A percentile compares a stretch with the other conserved stretches of the same genome.
Conservation (phyloP, 2,329 filamentous ascomycete species). For the Calycina marina region DNA sequence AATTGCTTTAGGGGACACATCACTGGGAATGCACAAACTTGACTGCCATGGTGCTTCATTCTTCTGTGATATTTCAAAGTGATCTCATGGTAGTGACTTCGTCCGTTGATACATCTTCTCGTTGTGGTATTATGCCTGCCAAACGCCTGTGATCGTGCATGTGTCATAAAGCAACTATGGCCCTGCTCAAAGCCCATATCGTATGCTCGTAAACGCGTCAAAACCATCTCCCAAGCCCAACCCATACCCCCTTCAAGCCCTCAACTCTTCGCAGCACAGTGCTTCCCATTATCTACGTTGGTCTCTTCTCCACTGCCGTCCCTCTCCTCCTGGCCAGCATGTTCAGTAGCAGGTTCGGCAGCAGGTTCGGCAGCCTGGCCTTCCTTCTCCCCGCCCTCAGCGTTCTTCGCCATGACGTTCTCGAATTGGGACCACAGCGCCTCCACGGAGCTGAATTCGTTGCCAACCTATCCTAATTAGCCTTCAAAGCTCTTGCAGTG, state of each 20-base stretch:
- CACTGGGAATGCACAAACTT: no score
- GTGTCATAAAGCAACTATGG: no score
- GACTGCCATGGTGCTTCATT: no score
- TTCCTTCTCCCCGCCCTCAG: slow-evolving; percentile 26
- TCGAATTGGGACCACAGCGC: slow-evolving; percentile 96
- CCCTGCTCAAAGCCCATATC: background rate
- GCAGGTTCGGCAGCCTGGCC: slow-evolving; percentile 18
- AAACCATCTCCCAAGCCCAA: background rate
- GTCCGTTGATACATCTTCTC: no score
- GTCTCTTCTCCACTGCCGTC: slow-evolving; percentile 2
- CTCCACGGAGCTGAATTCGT: slow-evolving; percentile 95
- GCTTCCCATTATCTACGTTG: slow-evolving; percentile 1
- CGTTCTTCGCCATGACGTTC: slow-evolving; percentile 74
- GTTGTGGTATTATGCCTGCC: no score
- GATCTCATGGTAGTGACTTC: no score
- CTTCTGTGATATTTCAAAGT: no score
- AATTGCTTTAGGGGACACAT: no score
- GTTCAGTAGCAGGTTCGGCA: no score
- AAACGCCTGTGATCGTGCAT: no score
- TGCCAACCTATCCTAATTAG: slow-evolving; percentile 50
- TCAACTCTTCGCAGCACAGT: slow-evolving; percentile 8
- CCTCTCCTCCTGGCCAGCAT: no score
- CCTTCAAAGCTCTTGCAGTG: background rate
- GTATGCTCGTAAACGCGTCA: background rate
- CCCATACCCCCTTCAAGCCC: slow-evolving; percentile 4